Conservation (phyloP, 495 filamentous ascomycete species). For the Penicillium argentinense region DNA sequence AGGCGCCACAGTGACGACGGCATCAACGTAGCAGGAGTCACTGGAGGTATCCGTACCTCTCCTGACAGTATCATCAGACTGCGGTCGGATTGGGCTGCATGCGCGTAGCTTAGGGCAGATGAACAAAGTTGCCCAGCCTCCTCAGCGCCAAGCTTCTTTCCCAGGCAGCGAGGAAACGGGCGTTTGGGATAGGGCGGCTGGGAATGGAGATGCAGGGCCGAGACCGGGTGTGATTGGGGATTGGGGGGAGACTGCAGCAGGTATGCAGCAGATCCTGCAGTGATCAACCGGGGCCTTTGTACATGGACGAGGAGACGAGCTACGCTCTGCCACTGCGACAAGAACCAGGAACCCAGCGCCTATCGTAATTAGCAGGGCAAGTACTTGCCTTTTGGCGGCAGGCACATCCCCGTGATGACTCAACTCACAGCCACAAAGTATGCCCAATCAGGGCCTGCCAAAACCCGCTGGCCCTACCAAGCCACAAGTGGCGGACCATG, state of each 20-base stretch:
- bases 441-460: too few species aligned
- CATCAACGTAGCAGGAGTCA: too few species aligned
- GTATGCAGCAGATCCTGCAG: conserved; percentile 7
- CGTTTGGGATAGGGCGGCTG: conserved; percentile 19
- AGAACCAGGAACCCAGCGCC: conserved; percentile 2
- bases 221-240: conserved; percentile 1
- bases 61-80: too few species aligned
- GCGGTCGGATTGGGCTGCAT: too few species aligned
- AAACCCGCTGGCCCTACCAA: not conserved
- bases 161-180: conserved; percentile 30
- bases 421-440: conserved; percentile 2
- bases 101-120: too few species aligned
- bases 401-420: too few species aligned
- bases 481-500: conserved; percentile 25
- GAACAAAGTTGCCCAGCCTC: not conserved
- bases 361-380: not conserved
- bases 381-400: too few species aligned
- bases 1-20: conserved; percentile 9
- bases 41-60: too few species aligned
- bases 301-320: too few species aligned
- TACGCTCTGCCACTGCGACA: too few species aligned
- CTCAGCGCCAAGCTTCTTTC: conserved; percentile 16
- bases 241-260: conserved; percentile 1
- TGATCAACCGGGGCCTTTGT: not conserved
- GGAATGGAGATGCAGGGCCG: conserved; percentile 5